Conservation (phyloP, 495 filamentous ascomycete genomes). For the Pyrenula massariospora region DNA sequence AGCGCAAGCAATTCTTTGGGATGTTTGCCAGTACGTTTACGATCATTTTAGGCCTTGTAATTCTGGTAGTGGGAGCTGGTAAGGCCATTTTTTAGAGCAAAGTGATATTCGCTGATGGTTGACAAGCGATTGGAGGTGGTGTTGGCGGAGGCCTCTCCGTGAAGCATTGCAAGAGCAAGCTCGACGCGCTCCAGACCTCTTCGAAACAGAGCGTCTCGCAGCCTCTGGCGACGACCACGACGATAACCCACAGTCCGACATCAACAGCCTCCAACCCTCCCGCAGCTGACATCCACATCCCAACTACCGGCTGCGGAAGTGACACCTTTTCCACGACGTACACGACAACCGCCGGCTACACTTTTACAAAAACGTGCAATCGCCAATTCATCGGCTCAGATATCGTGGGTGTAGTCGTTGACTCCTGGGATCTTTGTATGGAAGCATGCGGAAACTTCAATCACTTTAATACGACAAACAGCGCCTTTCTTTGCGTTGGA, state of each 20-base stretch:
- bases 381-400: neutral
- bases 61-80: neutral
- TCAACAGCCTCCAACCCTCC: neutral
- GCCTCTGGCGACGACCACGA: neutral
- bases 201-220: neutral
- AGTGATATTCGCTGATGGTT: neutral
- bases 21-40: too few species aligned
- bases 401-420: neutral
- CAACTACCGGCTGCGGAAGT: neutral
- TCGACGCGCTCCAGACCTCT: too few species aligned
- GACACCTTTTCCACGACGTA: neutral
- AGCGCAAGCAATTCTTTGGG: too few species aligned
- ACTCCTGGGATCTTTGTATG: neutral
- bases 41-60: neutral
- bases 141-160: neutral
- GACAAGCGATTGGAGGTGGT: neutral
- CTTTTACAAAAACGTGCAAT: neutral
- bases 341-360: neutral
- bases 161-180: neutral
- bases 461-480: neutral
- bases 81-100: neutral
- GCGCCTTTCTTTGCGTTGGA: neutral
- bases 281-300: neutral
- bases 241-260: neutral
- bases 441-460: neutral